phyloP scores from a whole-genome alignment of 495 filamentous ascomycete species.

The Trichoderma orchidacearum region DNA sequence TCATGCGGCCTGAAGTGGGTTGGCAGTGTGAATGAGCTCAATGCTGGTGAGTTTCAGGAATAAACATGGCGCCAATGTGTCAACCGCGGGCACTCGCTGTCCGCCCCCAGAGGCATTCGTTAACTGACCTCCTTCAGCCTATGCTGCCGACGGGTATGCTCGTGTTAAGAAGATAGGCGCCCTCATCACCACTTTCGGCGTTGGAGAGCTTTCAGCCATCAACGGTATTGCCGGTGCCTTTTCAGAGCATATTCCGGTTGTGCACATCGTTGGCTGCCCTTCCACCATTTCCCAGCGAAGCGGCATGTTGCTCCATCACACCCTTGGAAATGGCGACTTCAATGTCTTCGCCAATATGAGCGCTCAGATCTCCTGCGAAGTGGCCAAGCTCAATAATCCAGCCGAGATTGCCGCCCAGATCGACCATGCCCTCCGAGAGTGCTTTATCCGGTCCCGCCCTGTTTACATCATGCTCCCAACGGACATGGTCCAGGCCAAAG shows the following conservation, averaged over 20 bases:
- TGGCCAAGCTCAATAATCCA: slow-evolving; percentile 55
- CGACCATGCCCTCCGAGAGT: slow-evolving; percentile 68
- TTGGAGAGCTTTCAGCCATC: slow-evolving; percentile 64
- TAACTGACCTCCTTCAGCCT: slow-evolving; percentile 26
- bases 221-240: slow-evolving; percentile 62
- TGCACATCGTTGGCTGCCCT: slow-evolving; percentile 72
- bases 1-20: slow-evolving; percentile 57
- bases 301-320: slow-evolving; percentile 76
- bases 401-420: slow-evolving; percentile 58
- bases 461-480: slow-evolving; percentile 82
- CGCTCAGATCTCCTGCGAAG: slow-evolving; percentile 52
- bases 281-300: slow-evolving; percentile 43
- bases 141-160: slow-evolving; percentile 72
- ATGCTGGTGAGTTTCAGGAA: slow-evolving; percentile 40
- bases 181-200: slow-evolving; percentile 67
- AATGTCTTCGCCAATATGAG: slow-evolving; percentile 76
- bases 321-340: slow-evolving; percentile 83
- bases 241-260: slow-evolving; percentile 61
- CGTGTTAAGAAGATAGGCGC: slow-evolving; percentile 60
- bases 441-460: slow-evolving; percentile 58
- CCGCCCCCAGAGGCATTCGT: background rate
- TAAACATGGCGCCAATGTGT: background rate
- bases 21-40: slow-evolving; percentile 70
- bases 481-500: slow-evolving; percentile 68
- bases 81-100: no score